Evolutionary conservation across 2,329 filamentous ascomycete genomes (phyloP).

Genomic region (Ophiostoma sp.): DNA sequence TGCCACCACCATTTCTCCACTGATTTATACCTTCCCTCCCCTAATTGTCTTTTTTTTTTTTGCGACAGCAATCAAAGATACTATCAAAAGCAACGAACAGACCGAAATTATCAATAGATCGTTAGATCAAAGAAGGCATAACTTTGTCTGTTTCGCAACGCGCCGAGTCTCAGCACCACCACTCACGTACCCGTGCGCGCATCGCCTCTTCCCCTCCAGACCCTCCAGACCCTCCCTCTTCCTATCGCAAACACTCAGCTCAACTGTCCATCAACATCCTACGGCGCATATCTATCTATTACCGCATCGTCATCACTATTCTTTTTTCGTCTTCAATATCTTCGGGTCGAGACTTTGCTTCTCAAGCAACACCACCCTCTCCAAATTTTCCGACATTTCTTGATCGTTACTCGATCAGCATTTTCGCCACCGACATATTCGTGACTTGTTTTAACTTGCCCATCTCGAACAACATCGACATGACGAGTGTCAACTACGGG

Average conservation of each 20-base stretch:
- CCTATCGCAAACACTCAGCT: neutral
- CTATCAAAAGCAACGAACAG: neutral
- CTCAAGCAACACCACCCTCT: too few relatives aligned
- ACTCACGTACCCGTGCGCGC: neutral
- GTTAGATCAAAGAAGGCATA: neutral
- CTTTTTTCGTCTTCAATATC: too few relatives aligned
- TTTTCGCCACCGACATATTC: neutral
- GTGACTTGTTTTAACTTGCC: neutral
- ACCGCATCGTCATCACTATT: neutral
- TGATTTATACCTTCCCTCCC: neutral
- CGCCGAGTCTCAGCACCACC: constrained; percentile 1
- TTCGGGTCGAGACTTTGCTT: too few relatives aligned
- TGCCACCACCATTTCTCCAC: neutral
- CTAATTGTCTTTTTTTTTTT: neutral
- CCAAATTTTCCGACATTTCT: neutral
- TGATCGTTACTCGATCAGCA: neutral
- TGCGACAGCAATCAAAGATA: neutral
- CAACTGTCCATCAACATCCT: neutral
- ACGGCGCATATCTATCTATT: neutral
- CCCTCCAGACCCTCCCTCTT: neutral
- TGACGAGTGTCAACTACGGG: neutral
- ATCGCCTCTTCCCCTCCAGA: constrained; percentile 1
- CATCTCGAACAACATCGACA: neutral
- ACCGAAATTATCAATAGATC: neutral
- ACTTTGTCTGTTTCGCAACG: constrained; percentile 1